Percentiles rank a stretch among this genome's conserved stretches.
These are phyloP conservation scores for Plectosphaerella cucumerina DNA, from an alignment of 2,329 filamentous ascomycete genomes.

Conservation along the genomic window DNA sequence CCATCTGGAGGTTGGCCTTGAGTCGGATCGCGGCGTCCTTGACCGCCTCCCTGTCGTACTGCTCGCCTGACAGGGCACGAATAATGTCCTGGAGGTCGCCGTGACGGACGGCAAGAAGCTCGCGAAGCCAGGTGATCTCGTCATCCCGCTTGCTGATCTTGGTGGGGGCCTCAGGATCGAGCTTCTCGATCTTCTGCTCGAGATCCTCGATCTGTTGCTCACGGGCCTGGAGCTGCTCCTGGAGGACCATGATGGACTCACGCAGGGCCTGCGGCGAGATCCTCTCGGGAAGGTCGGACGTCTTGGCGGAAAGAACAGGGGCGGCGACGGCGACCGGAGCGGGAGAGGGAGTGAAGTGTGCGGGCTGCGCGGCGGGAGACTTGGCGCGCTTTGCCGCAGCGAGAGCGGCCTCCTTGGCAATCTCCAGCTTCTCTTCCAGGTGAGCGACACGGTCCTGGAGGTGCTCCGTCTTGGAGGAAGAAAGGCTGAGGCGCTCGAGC, in stretches of 20 bases:
- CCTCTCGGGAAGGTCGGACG: constrained; percentile 66
- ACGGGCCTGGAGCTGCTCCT: constrained; percentile 93
- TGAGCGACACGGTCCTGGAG: constrained; percentile 80
- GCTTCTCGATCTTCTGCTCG: constrained; percentile 62
- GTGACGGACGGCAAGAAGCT: constrained; percentile 84
- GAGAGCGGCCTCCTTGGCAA: constrained; percentile 81
- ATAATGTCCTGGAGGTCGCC: constrained; percentile 94
- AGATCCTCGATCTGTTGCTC: constrained; percentile 87
- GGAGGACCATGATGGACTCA: constrained; percentile 92
- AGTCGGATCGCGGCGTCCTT: constrained; percentile 90
- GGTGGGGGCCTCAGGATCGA: constrained; percentile 71
- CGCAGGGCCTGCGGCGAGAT: constrained; percentile 92
- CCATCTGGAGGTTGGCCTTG: constrained; percentile 94
- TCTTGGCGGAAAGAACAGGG: constrained; percentile 33
- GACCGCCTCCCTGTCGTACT: constrained; percentile 73
- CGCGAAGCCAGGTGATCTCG: constrained; percentile 91
- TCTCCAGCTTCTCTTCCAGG: constrained; percentile 85
- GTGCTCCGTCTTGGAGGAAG: constrained; percentile 79
- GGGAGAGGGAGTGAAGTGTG: constrained; percentile 21
- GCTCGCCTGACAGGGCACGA: constrained; percentile 66
- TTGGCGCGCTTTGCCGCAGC: constrained; percentile 77
- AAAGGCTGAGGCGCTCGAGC: constrained; percentile 74
- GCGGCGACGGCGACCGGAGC: constrained; percentile 32
- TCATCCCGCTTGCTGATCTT: constrained; percentile 91
- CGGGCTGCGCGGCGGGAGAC: constrained; percentile 41